Evolutionary conservation across 2,329 filamentous ascomycete species (phyloP).

Genomic region (Fusarium fracticaudum): DNA sequence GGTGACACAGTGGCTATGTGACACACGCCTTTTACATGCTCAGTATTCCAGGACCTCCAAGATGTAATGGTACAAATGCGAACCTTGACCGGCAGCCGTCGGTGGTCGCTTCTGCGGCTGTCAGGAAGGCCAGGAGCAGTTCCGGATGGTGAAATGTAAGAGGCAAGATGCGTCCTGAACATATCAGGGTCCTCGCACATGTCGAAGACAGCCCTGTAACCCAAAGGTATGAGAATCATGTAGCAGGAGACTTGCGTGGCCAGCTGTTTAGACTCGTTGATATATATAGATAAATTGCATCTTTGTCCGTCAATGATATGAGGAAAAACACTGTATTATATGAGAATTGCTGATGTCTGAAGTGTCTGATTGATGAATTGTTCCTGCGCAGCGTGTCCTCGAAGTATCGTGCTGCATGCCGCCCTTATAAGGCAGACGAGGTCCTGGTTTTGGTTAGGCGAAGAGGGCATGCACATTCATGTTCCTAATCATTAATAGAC

Average conservation of each 20-base stretch:
- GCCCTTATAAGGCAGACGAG: too few species aligned
- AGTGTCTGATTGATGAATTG: too few species aligned
- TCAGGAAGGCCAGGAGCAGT: not conserved
- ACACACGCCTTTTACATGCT: accelerated
- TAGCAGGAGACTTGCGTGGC: not conserved
- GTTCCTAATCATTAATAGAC: too few species aligned
- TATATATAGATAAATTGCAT: not conserved
- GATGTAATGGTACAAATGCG: not conserved
- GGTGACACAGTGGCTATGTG: not conserved
- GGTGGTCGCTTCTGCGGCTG: not conserved
- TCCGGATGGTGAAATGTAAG: not conserved
- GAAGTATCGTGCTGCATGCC: too few species aligned
- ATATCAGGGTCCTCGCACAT: not conserved
- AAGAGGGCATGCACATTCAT: too few species aligned
- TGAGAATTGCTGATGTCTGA: accelerated
- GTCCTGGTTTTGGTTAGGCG: too few species aligned
- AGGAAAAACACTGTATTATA: not conserved
- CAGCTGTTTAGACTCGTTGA: not conserved
- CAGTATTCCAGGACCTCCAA: not conserved
- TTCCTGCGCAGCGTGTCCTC: accelerated
- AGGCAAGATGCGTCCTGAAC: not conserved
- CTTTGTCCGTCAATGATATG: not conserved
- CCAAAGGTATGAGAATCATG: too few species aligned
- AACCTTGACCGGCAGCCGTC: not conserved
- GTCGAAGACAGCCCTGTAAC: accelerated